Percentiles rank a stretch among this genome's conserved stretches.
These are phyloP conservation scores for Escovopsis sp. DNA, from an alignment of 2,329 filamentous ascomycete species.

Conservation along the genomic window DNA sequence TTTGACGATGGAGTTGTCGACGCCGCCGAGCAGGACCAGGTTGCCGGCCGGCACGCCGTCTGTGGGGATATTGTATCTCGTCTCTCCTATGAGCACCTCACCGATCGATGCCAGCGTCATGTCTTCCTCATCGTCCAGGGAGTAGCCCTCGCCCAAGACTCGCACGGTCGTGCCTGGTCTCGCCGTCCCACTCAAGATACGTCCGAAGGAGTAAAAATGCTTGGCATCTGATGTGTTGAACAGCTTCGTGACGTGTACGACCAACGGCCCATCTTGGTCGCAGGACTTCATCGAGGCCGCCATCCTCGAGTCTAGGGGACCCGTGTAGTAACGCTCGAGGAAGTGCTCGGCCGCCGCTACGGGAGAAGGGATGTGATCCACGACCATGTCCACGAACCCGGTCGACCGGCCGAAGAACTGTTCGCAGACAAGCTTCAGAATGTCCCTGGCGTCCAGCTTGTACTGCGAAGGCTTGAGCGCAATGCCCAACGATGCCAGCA, in stretches of 20 bases:
- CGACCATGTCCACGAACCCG: slow-evolving; percentile 92
- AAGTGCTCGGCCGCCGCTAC: slow-evolving; percentile 60
- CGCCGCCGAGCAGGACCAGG: slow-evolving; percentile 76
- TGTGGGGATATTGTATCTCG: slow-evolving; percentile 80
- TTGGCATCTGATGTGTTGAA: slow-evolving; percentile 87
- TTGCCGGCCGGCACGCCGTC: slow-evolving; percentile 90
- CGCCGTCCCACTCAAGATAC: slow-evolving; percentile 84
- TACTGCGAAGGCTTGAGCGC: slow-evolving; percentile 82
- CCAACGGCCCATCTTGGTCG: slow-evolving; percentile 75
- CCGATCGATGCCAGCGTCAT: slow-evolving; percentile 78
- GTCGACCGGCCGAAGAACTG: slow-evolving; percentile 87
- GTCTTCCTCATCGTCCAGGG: slow-evolving; percentile 92
- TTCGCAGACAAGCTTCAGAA: slow-evolving; percentile 79
- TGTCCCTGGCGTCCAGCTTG: slow-evolving; percentile 73
- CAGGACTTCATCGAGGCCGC: slow-evolving; percentile 68
- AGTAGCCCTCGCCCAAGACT: slow-evolving; percentile 89
- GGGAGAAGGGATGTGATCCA: slow-evolving; percentile 78
- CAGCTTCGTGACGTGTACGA: slow-evolving; percentile 87
- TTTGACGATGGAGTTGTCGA: slow-evolving; percentile 98
- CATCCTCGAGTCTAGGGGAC: slow-evolving; percentile 67
- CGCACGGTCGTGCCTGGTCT: slow-evolving; percentile 69
- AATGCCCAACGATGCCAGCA: slow-evolving; percentile 67
- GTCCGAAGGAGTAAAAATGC: slow-evolving; percentile 75
- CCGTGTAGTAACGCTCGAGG: slow-evolving; percentile 81
- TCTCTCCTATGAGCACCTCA: slow-evolving; percentile 81